Evolutionary conservation across 768 basidiomycete genomes (phyloP), one percentile per base, ranked within the genome.

Genomic region (Collybiopsis confluens): DNA sequence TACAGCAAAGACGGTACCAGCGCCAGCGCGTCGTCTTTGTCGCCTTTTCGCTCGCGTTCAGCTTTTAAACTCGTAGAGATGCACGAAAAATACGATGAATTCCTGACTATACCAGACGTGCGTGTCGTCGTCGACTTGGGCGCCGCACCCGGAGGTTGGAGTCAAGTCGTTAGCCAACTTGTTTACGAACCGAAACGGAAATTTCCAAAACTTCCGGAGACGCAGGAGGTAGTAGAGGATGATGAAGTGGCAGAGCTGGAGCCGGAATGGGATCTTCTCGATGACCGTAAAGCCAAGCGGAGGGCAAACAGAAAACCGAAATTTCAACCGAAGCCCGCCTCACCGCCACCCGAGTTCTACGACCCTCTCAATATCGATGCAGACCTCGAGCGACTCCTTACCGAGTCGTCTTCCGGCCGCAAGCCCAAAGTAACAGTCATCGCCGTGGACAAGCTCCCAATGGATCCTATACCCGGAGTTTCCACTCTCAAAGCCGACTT

Each of bases 131-230:
- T 95, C 1, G 95, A 97, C 68, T 79, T 97, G 20, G 95, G 96
- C 15, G 90, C 90, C 0, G 91, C 93, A 0, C 96, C 95, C 0
- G 94, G 94, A 0, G 92, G 92, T 0, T 98, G 96, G 95, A 88
- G 87, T 46, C 94, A 97, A 64, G 93, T 93, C 10, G 84, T 82
- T 13, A 48, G 47, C 21, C 47, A 48, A 13, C 4, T 48, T 78
- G 82, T 0, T 74, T 73, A 28, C 2, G 82, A 79, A 76, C 59
- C 43, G 11, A 20, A 35, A 38, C 24, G 41, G 27, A 58, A 56
- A 4, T 61, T 66, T 33, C 55, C 54, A 27, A 49, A 52, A 27
- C 36, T 35, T 43, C 42, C 40, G 47, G 45, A 26, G 50, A 47
- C 11, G 9, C n/a, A 61, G 57, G 61, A 75, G 62, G 43, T 74